Conservation (phyloP, 306 rosid species). For the Psophocarpus tetragonolobus region DNA sequence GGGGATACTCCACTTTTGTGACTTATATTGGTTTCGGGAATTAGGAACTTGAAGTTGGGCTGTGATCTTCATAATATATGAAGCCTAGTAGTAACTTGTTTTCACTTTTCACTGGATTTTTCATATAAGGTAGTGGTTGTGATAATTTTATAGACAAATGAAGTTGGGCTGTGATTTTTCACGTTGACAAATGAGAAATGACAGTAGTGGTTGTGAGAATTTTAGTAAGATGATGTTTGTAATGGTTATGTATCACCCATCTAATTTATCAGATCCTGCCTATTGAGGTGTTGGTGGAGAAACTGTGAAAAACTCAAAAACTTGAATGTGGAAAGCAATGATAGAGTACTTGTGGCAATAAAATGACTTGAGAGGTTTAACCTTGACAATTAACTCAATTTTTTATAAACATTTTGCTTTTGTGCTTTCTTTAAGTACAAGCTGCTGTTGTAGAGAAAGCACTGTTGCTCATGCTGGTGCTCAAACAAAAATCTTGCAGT, state of each 20-base stretch:
- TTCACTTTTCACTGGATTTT: not conserved
- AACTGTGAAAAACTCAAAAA: not conserved
- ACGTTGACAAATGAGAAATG: no score
- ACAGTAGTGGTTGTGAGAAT: not conserved
- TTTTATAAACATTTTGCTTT: not conserved
- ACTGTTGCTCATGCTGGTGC: not conserved
- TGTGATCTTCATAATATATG: not conserved
- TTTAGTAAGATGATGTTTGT: not conserved
- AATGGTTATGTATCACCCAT: not conserved
- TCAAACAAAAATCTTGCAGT: not conserved
- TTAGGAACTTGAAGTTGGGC: constrained; percentile 1
- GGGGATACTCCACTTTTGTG: constrained; percentile 5
- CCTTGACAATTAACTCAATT: not conserved
- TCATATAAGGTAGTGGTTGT: not conserved
- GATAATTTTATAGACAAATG: constrained; percentile 2
- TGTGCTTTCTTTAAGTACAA: not conserved
- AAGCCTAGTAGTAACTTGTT: not conserved
- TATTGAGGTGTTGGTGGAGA: not conserved
- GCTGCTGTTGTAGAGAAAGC: not conserved
- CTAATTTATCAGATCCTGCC: not conserved
- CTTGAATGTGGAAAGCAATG: constrained; percentile 14
- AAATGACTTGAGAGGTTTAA: not conserved
- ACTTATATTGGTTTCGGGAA: constrained; percentile 1
- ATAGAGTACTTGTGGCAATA: not conserved
- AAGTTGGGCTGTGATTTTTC: no score